Evolutionary conservation across 1,284 basidiomycete genomes (phyloP).

Genomic region (Mycocalia duriaeana): DNA sequence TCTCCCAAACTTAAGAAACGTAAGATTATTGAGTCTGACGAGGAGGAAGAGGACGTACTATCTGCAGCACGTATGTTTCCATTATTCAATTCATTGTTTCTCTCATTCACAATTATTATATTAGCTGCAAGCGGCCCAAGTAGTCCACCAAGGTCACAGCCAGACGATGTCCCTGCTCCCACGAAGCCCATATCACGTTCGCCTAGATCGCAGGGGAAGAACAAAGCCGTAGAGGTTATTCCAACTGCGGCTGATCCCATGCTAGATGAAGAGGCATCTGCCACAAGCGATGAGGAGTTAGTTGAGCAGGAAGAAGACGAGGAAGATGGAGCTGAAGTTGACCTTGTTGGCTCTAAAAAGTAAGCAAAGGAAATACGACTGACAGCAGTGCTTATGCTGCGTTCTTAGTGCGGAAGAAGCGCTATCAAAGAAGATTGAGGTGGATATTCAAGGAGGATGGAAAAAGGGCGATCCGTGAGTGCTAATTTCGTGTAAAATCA

Average conservation of each 20-base stretch:
- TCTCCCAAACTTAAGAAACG: constrained; percentile 46
- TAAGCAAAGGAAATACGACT: constrained; percentile 35
- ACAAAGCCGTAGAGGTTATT: constrained; percentile 19
- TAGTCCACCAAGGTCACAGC: too few species aligned
- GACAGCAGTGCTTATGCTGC: constrained; percentile 5
- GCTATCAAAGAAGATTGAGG: constrained; percentile 59
- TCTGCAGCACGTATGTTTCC: constrained; percentile 1
- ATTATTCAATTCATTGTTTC: too few species aligned
- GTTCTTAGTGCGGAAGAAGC: constrained; percentile 64
- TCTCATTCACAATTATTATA: too few species aligned
- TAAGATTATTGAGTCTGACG: constrained; percentile 61
- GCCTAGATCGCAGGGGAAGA: constrained; percentile 21
- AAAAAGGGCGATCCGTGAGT: constrained; percentile 81
- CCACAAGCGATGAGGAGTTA: constrained; percentile 51
- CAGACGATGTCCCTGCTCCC: too few species aligned
- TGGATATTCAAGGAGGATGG: constrained; percentile 84
- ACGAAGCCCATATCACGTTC: constrained; percentile 2
- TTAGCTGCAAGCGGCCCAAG: too few species aligned
- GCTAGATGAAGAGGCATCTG: constrained; percentile 36
- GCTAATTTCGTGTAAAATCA: neutral
- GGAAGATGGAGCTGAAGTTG: constrained; percentile 32
- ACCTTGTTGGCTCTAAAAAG: constrained; percentile 54
- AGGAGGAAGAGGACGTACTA: constrained; percentile 40
- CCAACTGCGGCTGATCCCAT: constrained; percentile 16
- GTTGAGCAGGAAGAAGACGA: constrained; percentile 45